Conservation (phyloP, 768 basidiomycete species). For the Porphyrellus cyaneotinctus region DNA sequence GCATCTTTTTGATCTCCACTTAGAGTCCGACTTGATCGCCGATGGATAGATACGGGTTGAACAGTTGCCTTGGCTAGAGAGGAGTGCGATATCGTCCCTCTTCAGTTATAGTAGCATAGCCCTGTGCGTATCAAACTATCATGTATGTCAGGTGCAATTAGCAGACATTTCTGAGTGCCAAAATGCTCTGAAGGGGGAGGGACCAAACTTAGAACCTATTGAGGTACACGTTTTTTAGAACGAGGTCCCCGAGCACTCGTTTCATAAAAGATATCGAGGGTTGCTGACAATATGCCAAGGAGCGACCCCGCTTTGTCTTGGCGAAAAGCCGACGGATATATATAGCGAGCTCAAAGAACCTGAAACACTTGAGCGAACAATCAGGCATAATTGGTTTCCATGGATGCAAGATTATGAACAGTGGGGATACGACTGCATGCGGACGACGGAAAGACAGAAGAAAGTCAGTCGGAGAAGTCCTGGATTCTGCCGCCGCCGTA, state of each 20-base stretch:
- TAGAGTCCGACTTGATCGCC: conserved; percentile 8
- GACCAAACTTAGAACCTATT: background rate
- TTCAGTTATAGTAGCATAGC: background rate
- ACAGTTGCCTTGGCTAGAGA: background rate
- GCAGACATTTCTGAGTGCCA: background rate
- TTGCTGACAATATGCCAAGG: background rate
- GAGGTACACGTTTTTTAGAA: background rate
- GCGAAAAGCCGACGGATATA: background rate
- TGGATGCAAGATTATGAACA: background rate
- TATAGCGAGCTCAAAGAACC: background rate
- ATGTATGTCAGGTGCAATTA: background rate
- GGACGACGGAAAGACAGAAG: background rate
- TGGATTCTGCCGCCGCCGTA: background rate
- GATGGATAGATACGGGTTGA: background rate
- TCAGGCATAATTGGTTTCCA: background rate
- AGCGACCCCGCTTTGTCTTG: background rate
- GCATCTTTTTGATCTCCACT: background rate
- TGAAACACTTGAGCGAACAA: background rate
- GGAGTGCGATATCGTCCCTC: background rate
- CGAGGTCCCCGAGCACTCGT: background rate
- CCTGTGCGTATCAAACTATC: conserved; percentile 1
- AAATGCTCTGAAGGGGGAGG: background rate
- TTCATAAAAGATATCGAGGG: background rate
- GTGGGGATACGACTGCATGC: background rate
- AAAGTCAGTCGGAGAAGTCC: background rate